Evolutionary conservation across 495 filamentous ascomycete species (phyloP).

Genomic region (Lepidopterella palustris): DNA sequence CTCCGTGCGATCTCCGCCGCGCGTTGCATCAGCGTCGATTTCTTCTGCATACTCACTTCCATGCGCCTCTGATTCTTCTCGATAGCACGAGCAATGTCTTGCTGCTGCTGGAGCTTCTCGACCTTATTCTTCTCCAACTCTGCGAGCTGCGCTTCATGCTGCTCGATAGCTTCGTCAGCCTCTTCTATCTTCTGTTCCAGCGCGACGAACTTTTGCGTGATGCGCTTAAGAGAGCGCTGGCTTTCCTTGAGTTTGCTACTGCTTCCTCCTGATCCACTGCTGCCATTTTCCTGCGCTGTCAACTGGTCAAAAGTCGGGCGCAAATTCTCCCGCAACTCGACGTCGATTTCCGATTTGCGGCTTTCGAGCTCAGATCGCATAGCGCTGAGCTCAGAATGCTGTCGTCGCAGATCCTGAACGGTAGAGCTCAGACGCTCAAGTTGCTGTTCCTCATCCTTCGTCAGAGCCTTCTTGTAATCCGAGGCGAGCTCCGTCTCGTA

Average conservation of each 20-base stretch:
- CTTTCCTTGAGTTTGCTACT: conserved; percentile 61
- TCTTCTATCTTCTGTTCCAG: conserved; percentile 61
- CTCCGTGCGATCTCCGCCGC: conserved; percentile 74
- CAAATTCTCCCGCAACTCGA: conserved; percentile 79
- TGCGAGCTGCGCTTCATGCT: conserved; percentile 51
- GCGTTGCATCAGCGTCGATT: conserved; percentile 66
- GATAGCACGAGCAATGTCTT: conserved; percentile 72
- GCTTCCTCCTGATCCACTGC: conserved; percentile 47
- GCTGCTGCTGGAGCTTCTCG: conserved; percentile 60
- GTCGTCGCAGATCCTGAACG: conserved; percentile 64
- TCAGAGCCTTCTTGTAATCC: conserved; percentile 87
- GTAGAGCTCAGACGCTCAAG: conserved; percentile 63
- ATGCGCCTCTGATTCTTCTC: conserved; percentile 84
- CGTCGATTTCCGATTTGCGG: conserved; percentile 71
- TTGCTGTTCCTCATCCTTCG: conserved; percentile 69
- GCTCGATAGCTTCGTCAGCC: conserved; percentile 66
- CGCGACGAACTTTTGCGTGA: conserved; percentile 36
- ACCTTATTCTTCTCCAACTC: conserved; percentile 57
- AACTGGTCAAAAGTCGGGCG: conserved; percentile 82
- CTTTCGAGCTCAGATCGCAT: conserved; percentile 72
- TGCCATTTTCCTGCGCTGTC: conserved; percentile 65
- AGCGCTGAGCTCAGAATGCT: conserved; percentile 66
- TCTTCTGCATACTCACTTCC: conserved; percentile 86
- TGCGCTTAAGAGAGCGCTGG: conserved; percentile 73
- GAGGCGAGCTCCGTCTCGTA: conserved; percentile 74